Conservation (phyloP, 352 stramenopile species). For the Globisporangium yorkense region DNA sequence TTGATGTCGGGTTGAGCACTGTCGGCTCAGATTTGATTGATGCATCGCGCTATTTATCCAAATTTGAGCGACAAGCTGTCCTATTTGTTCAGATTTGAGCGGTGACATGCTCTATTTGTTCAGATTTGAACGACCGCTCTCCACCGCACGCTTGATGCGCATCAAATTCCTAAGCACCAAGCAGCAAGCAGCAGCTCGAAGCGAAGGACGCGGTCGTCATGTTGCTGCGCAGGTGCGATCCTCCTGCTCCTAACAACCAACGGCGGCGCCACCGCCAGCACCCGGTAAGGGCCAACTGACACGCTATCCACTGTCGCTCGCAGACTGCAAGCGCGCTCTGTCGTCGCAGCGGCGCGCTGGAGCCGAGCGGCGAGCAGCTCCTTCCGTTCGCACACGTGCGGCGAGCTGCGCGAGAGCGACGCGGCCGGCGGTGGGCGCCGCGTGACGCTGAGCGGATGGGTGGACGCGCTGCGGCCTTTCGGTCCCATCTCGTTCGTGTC, state of each 20-base stretch:
- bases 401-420: conserved; percentile 46
- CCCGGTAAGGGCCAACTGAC: background rate
- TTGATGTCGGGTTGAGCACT: too few species aligned
- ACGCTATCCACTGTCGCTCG: background rate
- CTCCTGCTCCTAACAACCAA: background rate
- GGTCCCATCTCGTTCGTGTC: conserved; percentile 79
- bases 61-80: too few species aligned
- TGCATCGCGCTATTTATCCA: too few species aligned
- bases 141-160: background rate
- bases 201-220: background rate
- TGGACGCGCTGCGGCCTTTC: conserved; percentile 70
- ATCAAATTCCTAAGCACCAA: background rate
- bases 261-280: background rate
- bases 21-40: too few species aligned
- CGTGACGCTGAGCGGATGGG: conserved; percentile 75
- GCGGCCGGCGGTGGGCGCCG: conserved; percentile 29
- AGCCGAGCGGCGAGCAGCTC: conserved; percentile 17
- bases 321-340: background rate
- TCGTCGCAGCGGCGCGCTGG: conserved; percentile 3
- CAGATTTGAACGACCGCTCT: background rate
- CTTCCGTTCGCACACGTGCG: conserved; percentile 73
- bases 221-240: conserved; percentile 18
- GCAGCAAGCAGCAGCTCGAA: background rate
- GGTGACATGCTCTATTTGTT: background rate
- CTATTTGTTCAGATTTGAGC: background rate